These are phyloP conservation scores for Xylaria grammica DNA, from an alignment of 495 filamentous ascomycete species.

Conservation along the genomic window DNA sequence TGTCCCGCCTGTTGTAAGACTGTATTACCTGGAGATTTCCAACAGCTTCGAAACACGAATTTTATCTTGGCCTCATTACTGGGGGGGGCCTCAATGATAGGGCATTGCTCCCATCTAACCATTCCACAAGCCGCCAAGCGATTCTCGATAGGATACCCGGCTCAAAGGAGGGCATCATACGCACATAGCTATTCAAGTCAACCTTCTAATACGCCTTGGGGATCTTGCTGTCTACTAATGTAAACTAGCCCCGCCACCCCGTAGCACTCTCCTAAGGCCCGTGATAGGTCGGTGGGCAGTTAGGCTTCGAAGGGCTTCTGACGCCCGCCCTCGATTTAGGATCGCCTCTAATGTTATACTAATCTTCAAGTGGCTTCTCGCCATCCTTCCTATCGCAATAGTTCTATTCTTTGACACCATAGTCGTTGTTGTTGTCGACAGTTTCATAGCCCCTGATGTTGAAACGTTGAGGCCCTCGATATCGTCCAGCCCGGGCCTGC, in stretches of 20 bases:
- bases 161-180: too few species aligned
- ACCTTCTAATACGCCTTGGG: not conserved
- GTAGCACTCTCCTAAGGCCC: not conserved
- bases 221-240: not conserved
- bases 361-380: not conserved
- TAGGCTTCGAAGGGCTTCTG: not conserved
- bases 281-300: slow-evolving; percentile 10
- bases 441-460: not conserved
- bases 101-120: not conserved
- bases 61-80: not conserved
- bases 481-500: not conserved
- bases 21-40: not conserved
- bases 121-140: not conserved
- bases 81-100: not conserved
- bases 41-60: not conserved
- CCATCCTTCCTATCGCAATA: slow-evolving; percentile 7
- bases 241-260: slow-evolving; percentile 2
- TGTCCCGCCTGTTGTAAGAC: too few species aligned
- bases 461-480: not conserved
- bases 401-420: not conserved
- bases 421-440: not conserved
- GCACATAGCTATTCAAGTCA: too few species aligned
- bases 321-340: not conserved
- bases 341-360: not conserved
- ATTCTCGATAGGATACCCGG: too few species aligned